Percentiles rank a stretch among this genome's conserved stretches.
These are phyloP conservation scores for Echinochloa phyllopogon DNA, from an alignment of 176 grass and related monocot species.

Conservation along the genomic window DNA sequence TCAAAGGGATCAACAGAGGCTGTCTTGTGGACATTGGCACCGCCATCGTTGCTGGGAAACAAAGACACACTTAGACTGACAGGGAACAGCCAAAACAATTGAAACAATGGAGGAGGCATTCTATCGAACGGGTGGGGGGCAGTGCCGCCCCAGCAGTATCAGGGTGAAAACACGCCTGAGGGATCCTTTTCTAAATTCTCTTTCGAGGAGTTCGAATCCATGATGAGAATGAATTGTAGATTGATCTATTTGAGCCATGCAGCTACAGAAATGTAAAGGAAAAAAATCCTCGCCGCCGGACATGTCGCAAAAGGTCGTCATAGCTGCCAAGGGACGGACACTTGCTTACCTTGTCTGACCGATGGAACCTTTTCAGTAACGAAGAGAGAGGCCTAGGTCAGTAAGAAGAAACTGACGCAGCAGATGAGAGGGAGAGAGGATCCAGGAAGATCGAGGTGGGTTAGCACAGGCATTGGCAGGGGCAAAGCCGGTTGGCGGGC, in stretches of 20 bases:
- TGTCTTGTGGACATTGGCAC: not conserved
- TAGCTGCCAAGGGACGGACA: not conserved
- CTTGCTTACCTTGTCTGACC: not conserved
- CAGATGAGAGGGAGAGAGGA: too few species aligned
- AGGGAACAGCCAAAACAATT: too few species aligned
- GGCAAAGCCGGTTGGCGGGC: too few species aligned
- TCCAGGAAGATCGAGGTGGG: too few species aligned
- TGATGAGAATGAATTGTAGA: not conserved
- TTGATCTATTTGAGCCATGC: too few species aligned
- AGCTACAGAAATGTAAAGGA: not conserved
- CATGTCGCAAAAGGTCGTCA: too few species aligned
- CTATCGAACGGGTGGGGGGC: slow-evolving; percentile 10
- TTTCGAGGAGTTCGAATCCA: not conserved
- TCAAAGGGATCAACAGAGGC: not conserved
- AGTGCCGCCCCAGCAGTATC: too few species aligned
- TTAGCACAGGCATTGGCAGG: too few species aligned
- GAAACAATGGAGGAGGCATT: not conserved
- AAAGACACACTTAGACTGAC: not conserved
- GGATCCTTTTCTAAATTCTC: not conserved
- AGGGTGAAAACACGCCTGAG: not conserved
- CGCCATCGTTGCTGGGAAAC: not conserved
- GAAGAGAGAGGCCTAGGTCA: too few species aligned
- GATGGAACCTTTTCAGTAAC: not conserved
- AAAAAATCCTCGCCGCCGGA: not conserved
- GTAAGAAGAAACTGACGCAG: too few species aligned